Evolutionary conservation across 345 rosid genomes (phyloP).

Genomic region (Anastatica hierochuntica): DNA sequence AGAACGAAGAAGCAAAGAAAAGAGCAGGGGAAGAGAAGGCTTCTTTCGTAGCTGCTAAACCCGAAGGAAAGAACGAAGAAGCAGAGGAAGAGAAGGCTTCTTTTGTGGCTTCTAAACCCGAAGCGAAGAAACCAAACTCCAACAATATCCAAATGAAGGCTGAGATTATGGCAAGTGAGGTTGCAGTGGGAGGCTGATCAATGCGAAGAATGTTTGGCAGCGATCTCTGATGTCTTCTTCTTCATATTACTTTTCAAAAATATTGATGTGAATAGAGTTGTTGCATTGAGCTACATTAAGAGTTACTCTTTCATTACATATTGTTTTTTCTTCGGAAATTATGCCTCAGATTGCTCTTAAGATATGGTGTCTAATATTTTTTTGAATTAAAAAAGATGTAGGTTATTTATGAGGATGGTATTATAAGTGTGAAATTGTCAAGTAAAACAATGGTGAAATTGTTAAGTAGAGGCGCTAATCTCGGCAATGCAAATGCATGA

Average conservation of each 20-base stretch:
- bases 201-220: neutral
- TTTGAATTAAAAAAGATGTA: neutral
- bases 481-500: too few species aligned
- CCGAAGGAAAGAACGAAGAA: neutral
- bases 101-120: conserved; percentile 9
- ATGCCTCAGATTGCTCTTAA: conserved; percentile 18
- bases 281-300: neutral
- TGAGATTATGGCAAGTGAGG: conserved; percentile 47
- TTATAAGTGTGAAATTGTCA: too few species aligned
- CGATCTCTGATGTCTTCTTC: conserved; percentile 2
- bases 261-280: conserved; percentile 12
- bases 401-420: neutral
- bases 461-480: too few species aligned
- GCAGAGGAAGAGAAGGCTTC: conserved; percentile 7
- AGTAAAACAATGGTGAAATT: too few species aligned
- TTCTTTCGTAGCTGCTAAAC: neutral
- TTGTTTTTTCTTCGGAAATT: neutral
- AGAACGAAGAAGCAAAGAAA: neutral
- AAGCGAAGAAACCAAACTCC: conserved; percentile 24
- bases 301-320: conserved; percentile 16
- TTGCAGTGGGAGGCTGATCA: conserved; percentile 54
- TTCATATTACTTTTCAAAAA: too few species aligned
- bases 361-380: conserved; percentile 7
- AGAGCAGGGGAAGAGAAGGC: neutral
- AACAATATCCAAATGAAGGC: conserved; percentile 32